A percentile compares a stretch with the other conserved stretches of the same genome.
These are phyloP conservation scores for Syncephalastrum racemosum DNA, from an alignment of 371 early-diverging fungal genomes.

Conservation along the genomic window DNA sequence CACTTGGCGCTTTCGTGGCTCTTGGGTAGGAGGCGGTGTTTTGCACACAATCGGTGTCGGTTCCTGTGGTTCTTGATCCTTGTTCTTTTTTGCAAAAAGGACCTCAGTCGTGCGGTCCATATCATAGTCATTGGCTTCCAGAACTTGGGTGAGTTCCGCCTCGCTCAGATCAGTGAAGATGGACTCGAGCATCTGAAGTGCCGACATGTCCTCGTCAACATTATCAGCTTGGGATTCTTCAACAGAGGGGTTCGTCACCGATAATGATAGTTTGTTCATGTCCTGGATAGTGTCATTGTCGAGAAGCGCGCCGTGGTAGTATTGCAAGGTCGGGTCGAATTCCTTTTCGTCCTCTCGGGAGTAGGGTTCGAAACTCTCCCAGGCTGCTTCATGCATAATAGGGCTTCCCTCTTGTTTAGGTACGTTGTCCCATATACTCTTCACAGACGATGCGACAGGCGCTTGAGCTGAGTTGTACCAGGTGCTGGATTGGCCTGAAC, in stretches of 20 bases:
- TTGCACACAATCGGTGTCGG: slow-evolving; percentile 5
- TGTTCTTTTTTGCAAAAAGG: slow-evolving; percentile 12
- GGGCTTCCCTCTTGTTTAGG: not conserved
- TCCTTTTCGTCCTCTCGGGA: slow-evolving; percentile 34
- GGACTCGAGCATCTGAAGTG: slow-evolving; percentile 54
- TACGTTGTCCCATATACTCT: slow-evolving; percentile 11
- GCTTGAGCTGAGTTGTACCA: slow-evolving; percentile 9
- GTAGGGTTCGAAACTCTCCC: slow-evolving; percentile 31
- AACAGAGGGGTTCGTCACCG: slow-evolving; percentile 29
- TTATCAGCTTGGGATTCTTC: slow-evolving; percentile 40
- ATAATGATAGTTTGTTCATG: slow-evolving; percentile 31
- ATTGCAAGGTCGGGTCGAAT: slow-evolving; percentile 51
- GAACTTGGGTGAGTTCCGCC: slow-evolving; percentile 40
- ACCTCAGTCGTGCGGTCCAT: slow-evolving; percentile 45
- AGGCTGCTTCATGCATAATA: slow-evolving; percentile 2
- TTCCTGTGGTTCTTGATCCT: slow-evolving; percentile 5
- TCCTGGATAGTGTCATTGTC: slow-evolving; percentile 39
- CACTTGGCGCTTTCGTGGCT: slow-evolving; percentile 47
- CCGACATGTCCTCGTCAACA: slow-evolving; percentile 54
- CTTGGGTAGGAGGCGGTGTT: slow-evolving; percentile 10
- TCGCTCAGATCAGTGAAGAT: slow-evolving; percentile 53
- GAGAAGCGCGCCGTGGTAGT: slow-evolving; percentile 37
- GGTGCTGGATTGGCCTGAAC: not conserved
- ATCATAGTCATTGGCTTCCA: slow-evolving; percentile 51
- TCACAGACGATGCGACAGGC: slow-evolving; percentile 2